phyloP scores from a whole-genome alignment of 352 stramenopile species.

The Globisporangium iwayamae region DNA sequence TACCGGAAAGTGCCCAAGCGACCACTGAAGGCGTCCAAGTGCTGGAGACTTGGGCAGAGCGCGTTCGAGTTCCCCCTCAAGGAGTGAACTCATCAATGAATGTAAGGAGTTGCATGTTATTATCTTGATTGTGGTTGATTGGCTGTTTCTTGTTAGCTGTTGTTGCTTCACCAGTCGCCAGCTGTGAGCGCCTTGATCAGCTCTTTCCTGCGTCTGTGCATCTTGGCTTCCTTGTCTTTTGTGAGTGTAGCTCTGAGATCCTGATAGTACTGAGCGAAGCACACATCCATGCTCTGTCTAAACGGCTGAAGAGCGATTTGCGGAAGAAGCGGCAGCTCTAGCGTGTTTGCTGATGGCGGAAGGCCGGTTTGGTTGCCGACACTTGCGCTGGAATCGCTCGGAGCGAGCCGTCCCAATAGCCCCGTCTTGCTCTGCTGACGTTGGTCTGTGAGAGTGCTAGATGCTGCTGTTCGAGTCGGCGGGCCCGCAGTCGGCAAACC shows the following conservation, averaged over 20 bases:
- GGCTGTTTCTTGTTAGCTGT: background rate
- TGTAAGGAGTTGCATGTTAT: constrained; percentile 25
- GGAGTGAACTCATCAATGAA: constrained; percentile 26
- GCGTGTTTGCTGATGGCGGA: background rate
- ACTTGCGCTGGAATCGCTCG: constrained; percentile 6
- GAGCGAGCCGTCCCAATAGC: background rate
- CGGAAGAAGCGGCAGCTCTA: constrained; percentile 5
- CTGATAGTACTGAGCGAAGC: constrained; percentile 26
- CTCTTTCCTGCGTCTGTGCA: constrained; percentile 41
- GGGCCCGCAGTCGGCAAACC: background rate
- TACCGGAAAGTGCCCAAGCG: constrained; percentile 70
- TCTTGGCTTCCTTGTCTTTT: constrained; percentile 30
- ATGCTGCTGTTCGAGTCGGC: background rate
- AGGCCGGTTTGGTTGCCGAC: background rate
- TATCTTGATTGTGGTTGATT: constrained; percentile 2
- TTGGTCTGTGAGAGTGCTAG: background rate
- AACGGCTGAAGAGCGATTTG: constrained; percentile 18
- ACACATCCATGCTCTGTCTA: constrained; percentile 8
- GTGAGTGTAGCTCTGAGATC: constrained; percentile 15
- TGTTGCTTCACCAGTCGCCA: constrained; percentile 18
- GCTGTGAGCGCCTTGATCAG: constrained; percentile 41
- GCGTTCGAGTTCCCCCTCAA: constrained; percentile 29
- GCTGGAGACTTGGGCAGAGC: constrained; percentile 50
- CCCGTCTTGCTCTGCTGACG: constrained; percentile 1
- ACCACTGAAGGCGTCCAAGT: constrained; percentile 71